Conservation (phyloP, 345 rosid genomes). For the Passiflora organensis region DNA sequence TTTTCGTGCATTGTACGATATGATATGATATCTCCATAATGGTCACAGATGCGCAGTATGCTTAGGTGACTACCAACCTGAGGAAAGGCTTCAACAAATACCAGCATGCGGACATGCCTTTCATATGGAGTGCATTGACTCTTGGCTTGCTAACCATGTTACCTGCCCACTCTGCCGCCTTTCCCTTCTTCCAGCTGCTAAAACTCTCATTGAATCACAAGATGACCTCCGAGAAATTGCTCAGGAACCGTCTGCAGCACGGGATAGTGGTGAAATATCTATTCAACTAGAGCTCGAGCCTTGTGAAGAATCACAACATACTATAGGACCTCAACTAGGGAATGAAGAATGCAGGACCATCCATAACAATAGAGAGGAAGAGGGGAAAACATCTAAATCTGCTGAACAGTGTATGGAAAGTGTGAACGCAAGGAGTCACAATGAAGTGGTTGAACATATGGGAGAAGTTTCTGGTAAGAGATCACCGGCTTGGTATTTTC, state of each 20-base stretch:
- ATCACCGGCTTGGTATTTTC: too few species aligned
- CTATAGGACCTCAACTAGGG: slow-evolving; percentile 15
- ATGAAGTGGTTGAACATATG: slow-evolving; percentile 1
- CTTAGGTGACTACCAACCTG: slow-evolving; percentile 73
- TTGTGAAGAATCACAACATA: slow-evolving; percentile 22
- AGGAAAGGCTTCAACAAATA: slow-evolving; percentile 77
- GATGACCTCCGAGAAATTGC: slow-evolving; percentile 24
- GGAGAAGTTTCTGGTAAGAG: too few species aligned
- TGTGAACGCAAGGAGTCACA: slow-evolving; percentile 11
- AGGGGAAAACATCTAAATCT: slow-evolving; percentile 16
- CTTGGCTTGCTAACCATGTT: slow-evolving; percentile 74
- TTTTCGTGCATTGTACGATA: too few species aligned
- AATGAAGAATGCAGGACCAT: slow-evolving; percentile 11
- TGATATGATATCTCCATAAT: background rate
- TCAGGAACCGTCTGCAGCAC: slow-evolving; percentile 17
- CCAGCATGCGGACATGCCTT: slow-evolving; percentile 81
- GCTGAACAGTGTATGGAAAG: slow-evolving; percentile 14
- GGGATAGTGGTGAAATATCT: slow-evolving; percentile 16
- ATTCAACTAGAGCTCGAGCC: slow-evolving; percentile 12
- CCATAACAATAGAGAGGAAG: slow-evolving; percentile 11
- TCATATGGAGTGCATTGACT: slow-evolving; percentile 91
- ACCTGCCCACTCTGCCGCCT: slow-evolving; percentile 93
- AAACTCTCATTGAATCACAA: slow-evolving; percentile 20
- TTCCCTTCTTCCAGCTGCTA: slow-evolving; percentile 51
- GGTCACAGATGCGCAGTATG: slow-evolving; percentile 71